Evolutionary conservation across 805 yeast genomes (phyloP), one percentile per base, ranked within the genome.

Genomic region (Lipomyces yamadae): DNA sequence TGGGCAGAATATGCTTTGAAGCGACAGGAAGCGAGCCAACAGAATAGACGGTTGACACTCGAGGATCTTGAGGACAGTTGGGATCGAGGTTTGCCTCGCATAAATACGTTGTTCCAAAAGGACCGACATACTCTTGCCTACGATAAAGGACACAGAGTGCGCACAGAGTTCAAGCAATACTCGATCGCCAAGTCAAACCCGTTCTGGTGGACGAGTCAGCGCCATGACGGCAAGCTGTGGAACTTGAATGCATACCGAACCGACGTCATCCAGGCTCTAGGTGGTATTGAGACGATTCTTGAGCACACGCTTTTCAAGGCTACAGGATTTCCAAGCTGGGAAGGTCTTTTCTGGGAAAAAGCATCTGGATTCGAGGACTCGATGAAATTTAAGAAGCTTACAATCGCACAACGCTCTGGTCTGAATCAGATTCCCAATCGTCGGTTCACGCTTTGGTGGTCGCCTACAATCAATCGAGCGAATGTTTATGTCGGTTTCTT

Each of bases 381-480:
- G 0, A 84, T 95, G 85, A 94, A 93, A 76, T 91, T 92, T 78
- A 92, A 93, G 77, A 95, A 94, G 76, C 83, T 95, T 72, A 95
- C 99, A 0, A 94, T 94, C 78, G 99, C 99, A 0, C 99, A 95
- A 81, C 83, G 99, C 74, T 89, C 97, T 3, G 99, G 99, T 76
- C 83, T 95, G 71, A 91, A 96, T 75, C 99, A 95, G 79, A 94
- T 95, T 74, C 99, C 99, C 2, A 95, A 95, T 76, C 88, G 99
- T 76, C 85, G 99, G 57, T 95, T 95, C 76, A 95, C 99, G 0
- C 80, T 95, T 37, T 95, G 99, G 99, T 95, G 99, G 99, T 92
- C 98, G 0, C 99, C 99, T 4, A 95, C 99, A 0, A 95, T 95
- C 73, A 95, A 95, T 75, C 85, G 99, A 70, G 99, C 99, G 4